These are phyloP conservation scores for Sclerotinia spermophila DNA, from an alignment of 2,329 filamentous ascomycete species.

Conservation along the genomic window DNA sequence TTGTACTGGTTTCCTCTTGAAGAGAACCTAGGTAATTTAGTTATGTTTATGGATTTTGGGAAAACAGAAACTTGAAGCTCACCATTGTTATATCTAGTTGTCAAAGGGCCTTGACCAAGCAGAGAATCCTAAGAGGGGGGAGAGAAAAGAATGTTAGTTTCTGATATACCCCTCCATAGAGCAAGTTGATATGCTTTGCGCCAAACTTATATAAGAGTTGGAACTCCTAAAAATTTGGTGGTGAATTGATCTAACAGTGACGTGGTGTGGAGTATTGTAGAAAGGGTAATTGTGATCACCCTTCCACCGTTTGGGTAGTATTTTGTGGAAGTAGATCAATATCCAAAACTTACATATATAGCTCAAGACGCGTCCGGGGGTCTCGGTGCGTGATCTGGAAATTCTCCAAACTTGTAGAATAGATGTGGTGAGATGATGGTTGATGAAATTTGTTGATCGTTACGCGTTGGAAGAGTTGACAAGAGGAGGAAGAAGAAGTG, in stretches of 20 bases:
- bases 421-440: conserved; percentile 30
- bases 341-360: conserved; percentile 30
- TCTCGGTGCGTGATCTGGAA: conserved; percentile 24
- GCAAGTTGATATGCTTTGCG: conserved; percentile 16
- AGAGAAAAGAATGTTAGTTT: conserved; percentile 28
- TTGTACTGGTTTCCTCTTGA: conserved; percentile 92
- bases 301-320: neutral
- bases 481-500: conserved; percentile 38
- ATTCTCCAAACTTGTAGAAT: conserved; percentile 37
- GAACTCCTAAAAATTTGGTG: conserved; percentile 16
- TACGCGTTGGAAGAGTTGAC: conserved; percentile 32
- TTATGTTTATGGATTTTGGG: conserved; percentile 9
- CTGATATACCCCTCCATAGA: conserved; percentile 24
- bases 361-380: conserved; percentile 33
- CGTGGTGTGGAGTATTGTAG: conserved; percentile 5
- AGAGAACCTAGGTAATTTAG: conserved; percentile 66
- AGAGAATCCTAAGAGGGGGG: conserved; percentile 24
- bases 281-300: conserved; percentile 2
- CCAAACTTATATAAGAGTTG: conserved; percentile 16
- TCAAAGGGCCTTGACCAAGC: conserved; percentile 21
- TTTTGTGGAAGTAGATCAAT: conserved; percentile 21
- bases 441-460: conserved; percentile 28
- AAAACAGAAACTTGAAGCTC: conserved; percentile 6
- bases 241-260: conserved; percentile 19
- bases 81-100: conserved; percentile 32